Evolutionary conservation across 805 yeast species (phyloP), one percentile per base, ranked within the genome.

Genomic region (Saturnispora zaruensis): DNA sequence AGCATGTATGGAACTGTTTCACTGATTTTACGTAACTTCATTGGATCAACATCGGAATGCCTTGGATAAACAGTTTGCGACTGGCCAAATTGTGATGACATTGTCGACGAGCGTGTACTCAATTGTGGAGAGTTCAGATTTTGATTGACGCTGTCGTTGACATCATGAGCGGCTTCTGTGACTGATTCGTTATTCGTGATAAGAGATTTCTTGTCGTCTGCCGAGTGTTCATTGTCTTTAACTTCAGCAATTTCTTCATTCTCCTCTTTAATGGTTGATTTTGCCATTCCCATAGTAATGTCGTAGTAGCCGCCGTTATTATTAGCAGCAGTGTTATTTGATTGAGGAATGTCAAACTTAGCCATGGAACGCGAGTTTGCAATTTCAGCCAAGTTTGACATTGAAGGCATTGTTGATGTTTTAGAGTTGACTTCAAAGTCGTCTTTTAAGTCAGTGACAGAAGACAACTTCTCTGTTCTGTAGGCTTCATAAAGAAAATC

Each of bases 1-100:
- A 86, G 69, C 32, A 84, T 83, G 57, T 86, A 86, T n/a, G 95
- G 95, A 23, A 86, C 87, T 1, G 93, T 86, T 61, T 84, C 91
- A 41, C 89, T 82, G 50, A 86, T 80, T 60, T 82, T 85, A 61
- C 95, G 74, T 55, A 86, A 69, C 65, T 84, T 86, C 55, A 74
- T 74, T 55, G 87, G 76, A 46, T 76, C 76, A 40, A 62, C 59
- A 23, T 58, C 53, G 13, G 67, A 37, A 21, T 52, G 66, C 41
- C 41, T 41, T 40, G 45, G 45, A 18, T 28, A 43, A 13, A 28
- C 37, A 16, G 25, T 28, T 43, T 43, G 45, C 5, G 45, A 30
- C 14, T 43, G 30, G 14, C 25, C 18, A n/a, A 43, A 43, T 9
- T 38, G 42, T 4, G 26, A 16, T 21, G 42, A 16, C 16, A 20